Percentiles rank a stretch among this genome's conserved stretches.
These are phyloP conservation scores for Akanthomyces lecanii DNA, from an alignment of 2,329 filamentous ascomycete genomes.

Conservation along the genomic window DNA sequence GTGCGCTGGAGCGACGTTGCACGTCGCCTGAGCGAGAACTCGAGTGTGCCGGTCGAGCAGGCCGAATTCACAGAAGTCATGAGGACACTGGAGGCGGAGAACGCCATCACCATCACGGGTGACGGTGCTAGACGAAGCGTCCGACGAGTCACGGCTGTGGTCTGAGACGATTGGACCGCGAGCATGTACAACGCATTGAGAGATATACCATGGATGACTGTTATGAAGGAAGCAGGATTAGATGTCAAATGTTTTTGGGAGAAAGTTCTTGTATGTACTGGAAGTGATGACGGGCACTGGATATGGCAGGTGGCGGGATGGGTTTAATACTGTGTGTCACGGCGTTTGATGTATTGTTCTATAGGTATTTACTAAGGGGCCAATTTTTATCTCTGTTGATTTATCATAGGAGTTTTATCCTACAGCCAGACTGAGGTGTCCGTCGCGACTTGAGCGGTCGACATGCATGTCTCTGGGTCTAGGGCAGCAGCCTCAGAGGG, in stretches of 20 bases:
- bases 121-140: constrained; percentile 82
- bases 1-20: constrained; percentile 78
- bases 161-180: constrained; percentile 20
- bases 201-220: constrained; percentile 9
- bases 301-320: background rate
- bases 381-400: background rate
- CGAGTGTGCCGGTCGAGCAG: constrained; percentile 67
- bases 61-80: constrained; percentile 81
- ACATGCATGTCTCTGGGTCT: too few species aligned
- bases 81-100: constrained; percentile 77
- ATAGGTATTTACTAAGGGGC: background rate
- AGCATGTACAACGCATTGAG: background rate
- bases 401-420: too few species aligned
- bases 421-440: too few species aligned
- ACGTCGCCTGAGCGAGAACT: constrained; percentile 66
- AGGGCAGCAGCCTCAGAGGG: too few species aligned
- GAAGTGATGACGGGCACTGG: background rate
- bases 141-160: constrained; percentile 62
- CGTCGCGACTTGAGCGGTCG: too few species aligned
- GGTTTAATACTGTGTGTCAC: background rate
- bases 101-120: constrained; percentile 71
- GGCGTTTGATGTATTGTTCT: constrained; percentile 2
- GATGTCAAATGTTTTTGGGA: background rate
- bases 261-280: background rate
- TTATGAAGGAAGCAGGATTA: constrained; percentile 4